Base-by-base conservation (phyloP, 441 rosid species). In the Brassica balearica region DNA sequence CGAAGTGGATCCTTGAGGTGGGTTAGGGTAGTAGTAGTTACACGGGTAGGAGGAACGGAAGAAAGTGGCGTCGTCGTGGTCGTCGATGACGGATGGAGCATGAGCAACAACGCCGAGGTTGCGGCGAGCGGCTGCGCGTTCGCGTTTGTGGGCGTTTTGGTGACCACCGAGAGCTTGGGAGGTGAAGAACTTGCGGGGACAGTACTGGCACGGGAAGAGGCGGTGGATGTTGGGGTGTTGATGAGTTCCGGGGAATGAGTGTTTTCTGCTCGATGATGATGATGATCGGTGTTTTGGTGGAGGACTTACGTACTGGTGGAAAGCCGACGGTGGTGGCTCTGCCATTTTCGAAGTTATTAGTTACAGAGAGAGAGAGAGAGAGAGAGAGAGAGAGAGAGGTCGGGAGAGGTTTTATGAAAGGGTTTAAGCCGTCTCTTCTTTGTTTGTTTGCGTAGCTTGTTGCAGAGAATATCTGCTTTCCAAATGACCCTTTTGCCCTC, bases 101-200 rank as follows among this genome's bases (percentile, higher is more conserved):
- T 48, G 55, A 17, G 78, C 0, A 1, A 62, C 23, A 10, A 76
- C 76, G n/a, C 78, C 65, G 68, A 84, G 69, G 82, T 83, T 87
- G 12, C 91, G 79, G 68, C 95, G 88, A 69, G 92, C 85, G 2
- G 97, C 96, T 12, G 98, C 99, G 71, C 99, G 81, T 84, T 95
- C 99, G 3, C 95, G 87, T 80, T 91, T 91, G 90, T 95, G 99
- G 7, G 98, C 99, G 83, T 93, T 95, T 19, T 95, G 98, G 86
- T 95, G 98, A 82, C 98, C 97, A 7, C 97, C 99, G 22, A 95
- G 93, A 48, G 99, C 98, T 82, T 95, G 99, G 23, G 96, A 95
- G 25, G 96, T 89, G 89, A 82, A 91, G 87, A 93, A 95, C 84
- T 89, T 91, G 20, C 99, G 89, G 0, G 96, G 87, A 56, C 99